A percentile compares a stretch with the other conserved stretches of the same genome.
Evolutionary conservation across 345 rosid species (phyloP).

Genomic region (Heritiera fomes): DNA sequence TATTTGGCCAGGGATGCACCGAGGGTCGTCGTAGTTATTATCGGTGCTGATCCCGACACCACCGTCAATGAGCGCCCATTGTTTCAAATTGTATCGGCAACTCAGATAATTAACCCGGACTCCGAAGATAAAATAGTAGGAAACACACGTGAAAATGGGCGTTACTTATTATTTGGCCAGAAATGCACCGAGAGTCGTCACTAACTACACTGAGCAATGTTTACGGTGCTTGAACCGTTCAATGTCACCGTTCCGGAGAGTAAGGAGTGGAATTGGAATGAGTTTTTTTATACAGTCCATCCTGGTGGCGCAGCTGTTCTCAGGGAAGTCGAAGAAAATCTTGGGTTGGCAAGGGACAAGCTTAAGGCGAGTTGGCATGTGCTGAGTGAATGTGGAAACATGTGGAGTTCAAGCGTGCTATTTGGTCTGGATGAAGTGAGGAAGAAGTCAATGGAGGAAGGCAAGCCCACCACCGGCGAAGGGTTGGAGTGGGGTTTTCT

Average conservation of each 20-base stretch:
- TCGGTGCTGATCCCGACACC: slow-evolving; percentile 57
- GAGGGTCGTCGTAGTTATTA: slow-evolving; percentile 58
- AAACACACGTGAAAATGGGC: no score
- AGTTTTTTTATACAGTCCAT: slow-evolving; percentile 71
- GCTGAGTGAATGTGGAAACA: slow-evolving; percentile 68
- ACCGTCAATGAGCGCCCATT: slow-evolving; percentile 46
- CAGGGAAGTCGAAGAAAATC: slow-evolving; percentile 58
- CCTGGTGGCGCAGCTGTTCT: slow-evolving; percentile 80
- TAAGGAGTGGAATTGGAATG: slow-evolving; percentile 82
- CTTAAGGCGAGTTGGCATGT: slow-evolving; percentile 60
- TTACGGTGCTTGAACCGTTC: slow-evolving; percentile 48
- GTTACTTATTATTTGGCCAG: slow-evolving; percentile 66
- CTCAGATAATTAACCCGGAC: slow-evolving; percentile 69
- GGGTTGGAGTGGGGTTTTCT: slow-evolving; percentile 84
- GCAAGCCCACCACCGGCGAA: slow-evolving; percentile 66
- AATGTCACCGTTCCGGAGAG: slow-evolving; percentile 38
- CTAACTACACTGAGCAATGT: slow-evolving; percentile 67
- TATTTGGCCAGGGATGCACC: no score
- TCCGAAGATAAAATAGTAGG: slow-evolving; percentile 72
- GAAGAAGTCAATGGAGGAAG: slow-evolving; percentile 50
- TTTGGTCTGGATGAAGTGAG: slow-evolving; percentile 73
- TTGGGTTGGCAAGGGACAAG: slow-evolving; percentile 56
- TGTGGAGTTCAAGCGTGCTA: slow-evolving; percentile 75
- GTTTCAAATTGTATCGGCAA: slow-evolving; percentile 59
- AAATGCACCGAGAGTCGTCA: slow-evolving; percentile 64